Percentiles rank a stretch among this genome's conserved stretches.
Evolutionary conservation across 2,329 filamentous ascomycete genomes (phyloP).

Genomic region (Stachybotrys chartarum): DNA sequence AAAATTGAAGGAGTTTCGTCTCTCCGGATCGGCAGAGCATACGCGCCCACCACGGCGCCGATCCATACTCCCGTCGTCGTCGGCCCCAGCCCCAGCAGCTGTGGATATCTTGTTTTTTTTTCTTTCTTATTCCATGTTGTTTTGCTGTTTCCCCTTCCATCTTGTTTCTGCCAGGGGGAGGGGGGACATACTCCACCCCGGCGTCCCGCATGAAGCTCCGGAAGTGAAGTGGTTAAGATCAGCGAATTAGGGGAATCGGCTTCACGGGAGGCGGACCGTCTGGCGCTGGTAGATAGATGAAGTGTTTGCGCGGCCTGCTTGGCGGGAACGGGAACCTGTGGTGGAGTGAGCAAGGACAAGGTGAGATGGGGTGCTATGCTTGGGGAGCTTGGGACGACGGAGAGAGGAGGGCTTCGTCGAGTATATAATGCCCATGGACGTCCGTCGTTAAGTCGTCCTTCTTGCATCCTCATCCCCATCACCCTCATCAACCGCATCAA

Average conservation of each 20-base stretch:
- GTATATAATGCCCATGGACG: background rate
- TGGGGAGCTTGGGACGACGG: background rate
- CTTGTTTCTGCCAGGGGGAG: no score
- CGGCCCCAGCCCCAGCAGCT: no score
- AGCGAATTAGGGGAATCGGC: background rate
- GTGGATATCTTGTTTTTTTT: no score
- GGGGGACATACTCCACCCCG: background rate
- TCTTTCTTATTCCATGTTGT: no score
- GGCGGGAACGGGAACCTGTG: background rate
- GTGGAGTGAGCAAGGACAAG: background rate
- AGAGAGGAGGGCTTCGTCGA: background rate
- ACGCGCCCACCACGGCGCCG: background rate
- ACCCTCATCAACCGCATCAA: background rate
- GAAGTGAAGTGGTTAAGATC: background rate
- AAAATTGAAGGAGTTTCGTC: background rate
- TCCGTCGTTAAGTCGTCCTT: background rate
- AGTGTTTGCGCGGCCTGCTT: background rate
- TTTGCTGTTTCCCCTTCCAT: no score
- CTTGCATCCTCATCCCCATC: background rate
- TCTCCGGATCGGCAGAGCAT: background rate
- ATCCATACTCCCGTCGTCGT: background rate
- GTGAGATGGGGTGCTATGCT: background rate
- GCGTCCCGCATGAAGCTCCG: background rate
- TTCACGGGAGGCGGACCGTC: background rate
- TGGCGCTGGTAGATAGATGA: background rate